Evolutionary conservation across 148 eudicot species (phyloP).

Genomic region (Amaranthus cruentus): DNA sequence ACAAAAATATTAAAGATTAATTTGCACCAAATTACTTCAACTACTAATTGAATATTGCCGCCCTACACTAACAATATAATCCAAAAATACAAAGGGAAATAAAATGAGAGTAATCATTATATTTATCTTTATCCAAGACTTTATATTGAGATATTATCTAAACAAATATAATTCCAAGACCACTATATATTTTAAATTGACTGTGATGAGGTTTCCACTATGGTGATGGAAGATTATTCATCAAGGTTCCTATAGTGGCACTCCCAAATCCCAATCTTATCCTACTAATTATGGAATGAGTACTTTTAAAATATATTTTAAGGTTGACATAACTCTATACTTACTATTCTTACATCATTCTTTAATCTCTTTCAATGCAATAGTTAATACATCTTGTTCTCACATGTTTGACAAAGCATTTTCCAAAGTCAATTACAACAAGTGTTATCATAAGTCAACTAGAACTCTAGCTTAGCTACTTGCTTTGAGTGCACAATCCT

Average conservation of each 20-base stretch:
- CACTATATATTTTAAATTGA: not conserved
- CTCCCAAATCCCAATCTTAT: conserved; percentile 4
- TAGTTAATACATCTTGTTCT: too few species aligned
- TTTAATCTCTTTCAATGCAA: too few species aligned
- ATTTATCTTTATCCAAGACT: not conserved
- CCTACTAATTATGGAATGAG: not conserved
- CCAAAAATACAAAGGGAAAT: not conserved
- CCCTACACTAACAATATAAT: not conserved
- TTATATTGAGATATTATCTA: not conserved
- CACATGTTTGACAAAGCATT: too few species aligned
- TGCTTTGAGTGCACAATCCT: too few species aligned
- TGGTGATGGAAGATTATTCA: conserved; percentile 7
- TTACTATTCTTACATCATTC: not conserved
- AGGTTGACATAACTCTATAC: too few species aligned
- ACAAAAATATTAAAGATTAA: too few species aligned
- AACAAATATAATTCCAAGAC: not conserved
- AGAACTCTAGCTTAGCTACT: too few species aligned
- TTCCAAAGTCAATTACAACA: too few species aligned
- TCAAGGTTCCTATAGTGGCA: not conserved
- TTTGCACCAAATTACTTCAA: too few species aligned
- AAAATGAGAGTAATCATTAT: not conserved
- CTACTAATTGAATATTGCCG: too few species aligned
- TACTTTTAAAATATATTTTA: not conserved
- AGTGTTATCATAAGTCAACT: too few species aligned
- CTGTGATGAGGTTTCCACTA: conserved; percentile 9